Evolutionary conservation across 1,139 yeast genomes (phyloP).

Genomic region (Pichia sp.): DNA sequence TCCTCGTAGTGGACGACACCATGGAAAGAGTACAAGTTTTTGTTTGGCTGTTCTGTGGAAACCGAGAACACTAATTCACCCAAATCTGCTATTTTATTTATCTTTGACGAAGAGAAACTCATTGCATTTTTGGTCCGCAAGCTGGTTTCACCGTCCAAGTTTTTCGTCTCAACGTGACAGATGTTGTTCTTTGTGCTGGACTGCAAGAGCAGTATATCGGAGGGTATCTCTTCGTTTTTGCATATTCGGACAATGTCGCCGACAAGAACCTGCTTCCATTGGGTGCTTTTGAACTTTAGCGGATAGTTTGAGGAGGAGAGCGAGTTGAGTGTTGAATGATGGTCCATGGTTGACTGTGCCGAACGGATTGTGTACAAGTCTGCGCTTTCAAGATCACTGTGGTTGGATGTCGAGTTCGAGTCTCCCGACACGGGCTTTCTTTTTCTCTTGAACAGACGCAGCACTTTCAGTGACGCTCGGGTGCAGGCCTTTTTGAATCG

Average conservation of each 20-base stretch:
- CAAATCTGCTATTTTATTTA: conserved; percentile 44
- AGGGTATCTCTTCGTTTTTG: conserved; percentile 56
- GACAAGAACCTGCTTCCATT: conserved; percentile 53
- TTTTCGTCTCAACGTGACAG: conserved; percentile 56
- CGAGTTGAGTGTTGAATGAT: not conserved
- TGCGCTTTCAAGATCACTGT: not conserved
- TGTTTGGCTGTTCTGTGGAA: conserved; percentile 54
- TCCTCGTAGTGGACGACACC: conserved; percentile 36
- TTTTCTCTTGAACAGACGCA: conserved; percentile 55
- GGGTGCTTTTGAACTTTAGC: conserved; percentile 30
- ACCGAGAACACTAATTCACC: conserved; percentile 39
- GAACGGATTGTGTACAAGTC: conserved; percentile 14
- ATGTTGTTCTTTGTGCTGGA: conserved; percentile 51
- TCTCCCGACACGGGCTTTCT: conserved; percentile 38
- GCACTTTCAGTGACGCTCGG: conserved; percentile 26
- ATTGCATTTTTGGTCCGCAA: conserved; percentile 50
- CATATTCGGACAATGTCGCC: conserved; percentile 51
- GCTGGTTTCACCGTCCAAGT: conserved; percentile 59
- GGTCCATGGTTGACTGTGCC: not conserved
- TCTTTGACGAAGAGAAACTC: conserved; percentile 36
- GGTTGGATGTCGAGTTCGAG: not conserved
- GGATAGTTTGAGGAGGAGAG: conserved; percentile 12
- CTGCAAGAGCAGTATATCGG: conserved; percentile 47
- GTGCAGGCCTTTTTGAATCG: conserved; percentile 41
- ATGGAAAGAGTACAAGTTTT: conserved; percentile 50